Percentiles rank a stretch among this genome's conserved stretches.
Conservation (phyloP, 176 grass and related monocot genomes). For the Ananas comosus region DNA sequence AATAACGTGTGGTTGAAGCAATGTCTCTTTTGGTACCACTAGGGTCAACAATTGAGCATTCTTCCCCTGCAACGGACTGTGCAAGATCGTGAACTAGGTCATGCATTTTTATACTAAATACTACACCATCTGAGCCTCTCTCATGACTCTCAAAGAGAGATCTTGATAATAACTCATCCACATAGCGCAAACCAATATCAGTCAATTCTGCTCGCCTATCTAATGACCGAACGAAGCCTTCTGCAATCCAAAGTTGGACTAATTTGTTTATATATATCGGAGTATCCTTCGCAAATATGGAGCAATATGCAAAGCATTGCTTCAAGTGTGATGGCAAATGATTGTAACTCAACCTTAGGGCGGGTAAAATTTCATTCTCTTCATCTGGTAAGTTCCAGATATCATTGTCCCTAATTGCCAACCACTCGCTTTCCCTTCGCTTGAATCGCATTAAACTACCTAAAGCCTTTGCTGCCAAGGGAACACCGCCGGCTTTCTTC, state of each 20-base stretch:
- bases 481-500: constrained; percentile 17
- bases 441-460: constrained; percentile 11
- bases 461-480: constrained; percentile 20
- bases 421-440: background rate
- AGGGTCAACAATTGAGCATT: constrained; percentile 3
- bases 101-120: background rate
- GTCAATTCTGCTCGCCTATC: background rate
- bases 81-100: constrained; percentile 20
- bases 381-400: background rate
- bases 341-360: constrained; percentile 12
- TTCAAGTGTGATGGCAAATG: constrained; percentile 20
- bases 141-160: background rate
- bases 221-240: constrained; percentile 12
- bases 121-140: background rate
- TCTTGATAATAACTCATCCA: constrained; percentile 4
- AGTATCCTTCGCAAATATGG: constrained; percentile 1
- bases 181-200: background rate
- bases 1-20: background rate
- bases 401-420: constrained; percentile 4
- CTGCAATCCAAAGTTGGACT: constrained; percentile 19
- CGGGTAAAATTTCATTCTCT: constrained; percentile 13
- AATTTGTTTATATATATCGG: background rate
- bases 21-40: background rate
- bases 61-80: constrained; percentile 14
- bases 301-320: constrained; percentile 20